A percentile compares a stretch with the other conserved stretches of the same genome.
These are phyloP conservation scores for Phytophthora pinifolia DNA, from an alignment of 352 stramenopile species.

Conservation along the genomic window DNA sequence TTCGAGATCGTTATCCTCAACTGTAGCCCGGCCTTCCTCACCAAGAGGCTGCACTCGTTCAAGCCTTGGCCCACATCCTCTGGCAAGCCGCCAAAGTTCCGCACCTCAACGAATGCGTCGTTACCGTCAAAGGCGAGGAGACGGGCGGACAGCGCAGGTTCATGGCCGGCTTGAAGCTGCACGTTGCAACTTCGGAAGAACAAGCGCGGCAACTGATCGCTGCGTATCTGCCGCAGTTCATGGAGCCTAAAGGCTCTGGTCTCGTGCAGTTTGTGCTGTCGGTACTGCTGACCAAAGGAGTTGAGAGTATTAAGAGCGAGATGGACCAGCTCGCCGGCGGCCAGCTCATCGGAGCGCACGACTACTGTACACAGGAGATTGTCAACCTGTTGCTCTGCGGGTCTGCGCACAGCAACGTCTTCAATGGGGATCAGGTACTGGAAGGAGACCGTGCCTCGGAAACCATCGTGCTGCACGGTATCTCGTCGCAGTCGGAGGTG, in stretches of 20 bases:
- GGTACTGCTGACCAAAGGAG: slow-evolving; percentile 62
- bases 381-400: slow-evolving; percentile 96
- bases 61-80: slow-evolving; percentile 63
- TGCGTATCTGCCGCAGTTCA: slow-evolving; percentile 48
- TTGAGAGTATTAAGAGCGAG: slow-evolving; percentile 61
- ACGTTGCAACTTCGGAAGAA: slow-evolving; percentile 34
- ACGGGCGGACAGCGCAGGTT: slow-evolving; percentile 33
- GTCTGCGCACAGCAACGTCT: slow-evolving; percentile 93
- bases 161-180: slow-evolving; percentile 41
- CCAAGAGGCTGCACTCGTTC: slow-evolving; percentile 45
- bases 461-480: slow-evolving; percentile 68
- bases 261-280: slow-evolving; percentile 76
- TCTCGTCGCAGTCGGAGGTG: slow-evolving; percentile 49
- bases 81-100: slow-evolving; percentile 53
- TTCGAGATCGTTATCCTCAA: background rate
- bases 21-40: slow-evolving; percentile 40
- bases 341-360: slow-evolving; percentile 81
- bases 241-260: slow-evolving; percentile 53
- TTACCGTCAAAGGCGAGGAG: slow-evolving; percentile 35
- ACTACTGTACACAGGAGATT: slow-evolving; percentile 94
- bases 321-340: slow-evolving; percentile 82
- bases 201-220: slow-evolving; percentile 39
- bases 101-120: slow-evolving; percentile 27
- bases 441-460: slow-evolving; percentile 64
- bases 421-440: slow-evolving; percentile 87